A percentile compares a stretch with the other conserved stretches of the same genome.
Evolutionary conservation across 2,329 filamentous ascomycete species (phyloP).

Genomic region (Beauveria asiatica): DNA sequence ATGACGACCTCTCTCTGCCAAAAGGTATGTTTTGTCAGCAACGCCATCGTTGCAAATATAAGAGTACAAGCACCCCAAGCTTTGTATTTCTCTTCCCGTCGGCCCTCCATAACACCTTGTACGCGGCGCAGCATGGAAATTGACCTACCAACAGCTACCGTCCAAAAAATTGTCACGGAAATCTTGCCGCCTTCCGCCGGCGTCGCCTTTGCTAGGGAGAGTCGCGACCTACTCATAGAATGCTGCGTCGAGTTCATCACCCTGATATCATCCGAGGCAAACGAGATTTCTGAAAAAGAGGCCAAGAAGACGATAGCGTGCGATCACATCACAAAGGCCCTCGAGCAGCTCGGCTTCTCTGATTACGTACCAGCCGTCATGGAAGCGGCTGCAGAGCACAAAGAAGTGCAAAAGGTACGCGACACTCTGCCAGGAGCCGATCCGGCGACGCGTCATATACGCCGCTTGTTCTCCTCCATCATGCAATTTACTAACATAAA

Average conservation of each 20-base stretch:
- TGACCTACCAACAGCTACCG: slow-evolving; percentile 44
- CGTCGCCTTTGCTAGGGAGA: slow-evolving; percentile 87
- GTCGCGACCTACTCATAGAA: slow-evolving; percentile 90
- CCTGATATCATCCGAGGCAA: slow-evolving; percentile 94
- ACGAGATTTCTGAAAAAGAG: slow-evolving; percentile 97
- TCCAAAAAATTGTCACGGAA: slow-evolving; percentile 86
- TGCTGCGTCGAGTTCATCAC: slow-evolving; percentile 99
- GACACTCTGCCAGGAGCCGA: slow-evolving; percentile 16
- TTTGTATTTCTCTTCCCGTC: neutral
- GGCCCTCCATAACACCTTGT: neutral
- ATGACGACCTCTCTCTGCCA: slow-evolving; percentile 55
- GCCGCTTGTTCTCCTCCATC: neutral
- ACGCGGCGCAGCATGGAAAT: slow-evolving; percentile 2
- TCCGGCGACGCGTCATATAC: slow-evolving; percentile 39
- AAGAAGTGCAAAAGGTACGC: slow-evolving; percentile 79
- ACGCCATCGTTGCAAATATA: neutral
- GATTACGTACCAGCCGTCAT: slow-evolving; percentile 86
- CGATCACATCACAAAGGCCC: slow-evolving; percentile 92
- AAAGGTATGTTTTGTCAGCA: slow-evolving; percentile 42
- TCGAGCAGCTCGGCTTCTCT: slow-evolving; percentile 84
- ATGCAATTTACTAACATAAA: slow-evolving; percentile 47
- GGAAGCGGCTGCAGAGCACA: slow-evolving; percentile 83
- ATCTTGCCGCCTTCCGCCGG: slow-evolving; percentile 71
- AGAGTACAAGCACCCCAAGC: neutral
- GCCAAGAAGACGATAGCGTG: slow-evolving; percentile 98